Percentiles rank a stretch among this genome's conserved stretches.
These are phyloP conservation scores for Cairneyella variabilis DNA, from an alignment of 495 filamentous ascomycete genomes.

Conservation along the genomic window DNA sequence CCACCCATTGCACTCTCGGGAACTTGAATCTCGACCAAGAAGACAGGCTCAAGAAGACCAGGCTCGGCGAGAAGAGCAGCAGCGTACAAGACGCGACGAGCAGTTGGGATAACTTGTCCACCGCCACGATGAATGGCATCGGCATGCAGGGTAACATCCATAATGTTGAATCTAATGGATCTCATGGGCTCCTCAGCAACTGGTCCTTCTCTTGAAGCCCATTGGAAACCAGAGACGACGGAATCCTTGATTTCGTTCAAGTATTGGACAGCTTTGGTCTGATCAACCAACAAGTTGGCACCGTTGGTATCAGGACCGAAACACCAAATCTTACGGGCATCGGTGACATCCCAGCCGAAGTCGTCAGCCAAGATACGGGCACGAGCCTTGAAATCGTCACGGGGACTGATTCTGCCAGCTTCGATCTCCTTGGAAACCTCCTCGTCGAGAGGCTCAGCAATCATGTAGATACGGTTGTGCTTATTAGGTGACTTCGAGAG, in stretches of 20 bases:
- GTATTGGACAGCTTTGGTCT: constrained; percentile 99
- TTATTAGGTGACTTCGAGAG: constrained; percentile 99
- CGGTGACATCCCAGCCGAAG: constrained; percentile 98
- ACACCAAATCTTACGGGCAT: constrained; percentile 99
- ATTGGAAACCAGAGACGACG: constrained; percentile 99
- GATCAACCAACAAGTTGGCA: constrained; percentile 97
- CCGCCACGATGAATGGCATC: constrained; percentile 99
- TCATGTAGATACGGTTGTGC: constrained; percentile 99
- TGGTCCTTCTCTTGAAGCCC: constrained; percentile 97
- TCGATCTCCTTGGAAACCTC: constrained; percentile 91
- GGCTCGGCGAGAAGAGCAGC: constrained; percentile 87
- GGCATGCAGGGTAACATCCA: constrained; percentile 98
- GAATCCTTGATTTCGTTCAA: constrained; percentile 99
- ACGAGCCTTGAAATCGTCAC: constrained; percentile 99
- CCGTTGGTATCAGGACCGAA: constrained; percentile 98
- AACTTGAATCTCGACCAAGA: constrained; percentile 98
- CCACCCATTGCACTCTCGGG: constrained; percentile 99
- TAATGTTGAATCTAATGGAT: constrained; percentile 94
- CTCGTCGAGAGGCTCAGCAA: constrained; percentile 83
- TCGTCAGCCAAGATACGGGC: constrained; percentile 96
- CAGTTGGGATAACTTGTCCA: constrained; percentile 97
- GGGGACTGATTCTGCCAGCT: constrained; percentile 82
- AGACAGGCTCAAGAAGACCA: constrained; percentile 91
- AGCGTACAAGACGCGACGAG: constrained; percentile 96
- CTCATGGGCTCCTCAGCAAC: constrained; percentile 98